Conservation (phyloP, 2,329 filamentous ascomycete genomes). For the Elsinoe perseae region DNA sequence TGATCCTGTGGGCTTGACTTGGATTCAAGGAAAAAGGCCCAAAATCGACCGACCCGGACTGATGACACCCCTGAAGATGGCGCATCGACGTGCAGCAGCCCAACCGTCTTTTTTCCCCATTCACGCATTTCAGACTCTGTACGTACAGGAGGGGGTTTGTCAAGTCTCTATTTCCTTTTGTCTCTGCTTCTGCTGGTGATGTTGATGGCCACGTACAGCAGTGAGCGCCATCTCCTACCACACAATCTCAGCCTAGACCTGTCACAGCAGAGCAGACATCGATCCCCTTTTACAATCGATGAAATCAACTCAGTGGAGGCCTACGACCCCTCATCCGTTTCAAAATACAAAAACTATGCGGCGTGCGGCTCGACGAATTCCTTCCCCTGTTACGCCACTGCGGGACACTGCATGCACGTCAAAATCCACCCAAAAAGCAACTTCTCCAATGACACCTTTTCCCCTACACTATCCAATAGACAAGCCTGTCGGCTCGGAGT, state of each 20-base stretch:
- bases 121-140: not conserved
- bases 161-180: not conserved
- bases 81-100: not conserved
- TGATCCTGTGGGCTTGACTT: too few relatives aligned
- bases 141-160: not conserved
- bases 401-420: slow-evolving; percentile 8
- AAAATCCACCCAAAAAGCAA: slow-evolving; percentile 10
- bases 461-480: not conserved
- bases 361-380: not conserved
- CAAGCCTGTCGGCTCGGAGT: not conserved
- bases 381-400: slow-evolving; percentile 8
- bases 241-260: too few relatives aligned
- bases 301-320: not conserved
- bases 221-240: not conserved
- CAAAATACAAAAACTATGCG: not conserved
- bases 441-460: not conserved
- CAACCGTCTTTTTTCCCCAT: not conserved
- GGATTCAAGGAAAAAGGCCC: not conserved
- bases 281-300: not conserved
- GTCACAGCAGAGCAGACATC: not conserved
- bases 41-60: slow-evolving; percentile 9
- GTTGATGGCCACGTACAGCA: not conserved
- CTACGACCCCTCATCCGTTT: slow-evolving; percentile 4
- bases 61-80: not conserved
- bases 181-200: not conserved